Base-by-base conservation (phyloP, 1,284 basidiomycete genomes). In the Tilletia horrida region DNA sequence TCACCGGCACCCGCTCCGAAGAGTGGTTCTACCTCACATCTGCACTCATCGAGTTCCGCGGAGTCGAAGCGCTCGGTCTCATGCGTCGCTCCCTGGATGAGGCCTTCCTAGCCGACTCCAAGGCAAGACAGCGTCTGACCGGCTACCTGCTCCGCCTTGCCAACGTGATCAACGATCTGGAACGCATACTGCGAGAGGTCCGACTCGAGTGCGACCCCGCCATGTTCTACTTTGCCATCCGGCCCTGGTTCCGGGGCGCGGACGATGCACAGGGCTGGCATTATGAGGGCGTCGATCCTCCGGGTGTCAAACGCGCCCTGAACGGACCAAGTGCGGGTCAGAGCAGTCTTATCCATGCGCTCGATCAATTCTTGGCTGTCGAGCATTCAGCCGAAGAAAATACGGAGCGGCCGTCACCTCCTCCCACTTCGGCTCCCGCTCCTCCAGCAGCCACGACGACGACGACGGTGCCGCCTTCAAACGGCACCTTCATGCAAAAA, bases 11-110 rank as follows among this genome's bases (percentile, higher is more conserved):
- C 0, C 82, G 81, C n/a, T 91, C 92, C 69, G 94, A 97, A 81
- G 87, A 88, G 65, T 90, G 91, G 71, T 97, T 97, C 81, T 97
- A 91, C 84, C 86, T 93, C 64, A 87, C 89, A 25, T 93, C 92
- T 0, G 88, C 92, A 0, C 87, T 91, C n/a, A 92, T 95, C 80
- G 95, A 97, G 83, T 85, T 95, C 4, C 87, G 88, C n/a, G 94
- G 93, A 6, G 92, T 92, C 1, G 86, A 89, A 44, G 92, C 91
- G 0, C 87, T 97, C 6, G 86, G 88, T 25, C 84, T 96, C 68
- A 96, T 97, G 92, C 88, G 90, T 2, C 84, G 87, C 6, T 91
- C 88, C 3, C 88, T 97, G 85, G 93, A 97, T 85, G 94, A 97
- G 82, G 86, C 89, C 14, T 96, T 96, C 84, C 88, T 95, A 40